phyloP scores from a whole-genome alignment of 148 eudicot genomes.

The Rheum nobile region DNA sequence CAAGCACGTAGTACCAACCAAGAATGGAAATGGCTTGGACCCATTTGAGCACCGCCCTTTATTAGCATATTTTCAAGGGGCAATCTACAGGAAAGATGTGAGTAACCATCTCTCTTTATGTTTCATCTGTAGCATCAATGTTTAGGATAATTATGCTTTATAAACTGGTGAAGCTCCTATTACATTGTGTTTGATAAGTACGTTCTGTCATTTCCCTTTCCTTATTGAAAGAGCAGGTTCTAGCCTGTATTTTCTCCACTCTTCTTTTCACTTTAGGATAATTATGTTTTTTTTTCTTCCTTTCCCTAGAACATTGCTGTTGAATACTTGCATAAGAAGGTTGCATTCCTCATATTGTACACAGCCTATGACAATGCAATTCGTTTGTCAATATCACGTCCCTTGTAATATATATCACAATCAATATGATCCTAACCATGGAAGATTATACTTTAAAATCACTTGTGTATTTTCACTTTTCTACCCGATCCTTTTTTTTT shows the following conservation, averaged over 20 bases:
- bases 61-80: slow-evolving; percentile 86
- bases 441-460: neutral
- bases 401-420: neutral
- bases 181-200: neutral
- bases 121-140: neutral
- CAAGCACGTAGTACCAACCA: slow-evolving; percentile 62
- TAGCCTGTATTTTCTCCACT: neutral
- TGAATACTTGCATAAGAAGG: neutral
- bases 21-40: slow-evolving; percentile 29
- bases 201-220: neutral
- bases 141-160: neutral
- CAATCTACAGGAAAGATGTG: slow-evolving; percentile 91
- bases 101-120: slow-evolving; percentile 19
- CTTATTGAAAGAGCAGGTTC: neutral
- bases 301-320: neutral
- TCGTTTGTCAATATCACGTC: neutral
- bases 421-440: neutral
- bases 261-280: neutral
- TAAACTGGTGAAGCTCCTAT: neutral
- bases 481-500: neutral
- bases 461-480: neutral
- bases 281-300: neutral
- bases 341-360: neutral
- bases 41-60: slow-evolving; percentile 56
- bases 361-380: neutral